phyloP scores from a whole-genome alignment of 2,329 filamentous ascomycete genomes.

The Dothistroma pini region DNA sequence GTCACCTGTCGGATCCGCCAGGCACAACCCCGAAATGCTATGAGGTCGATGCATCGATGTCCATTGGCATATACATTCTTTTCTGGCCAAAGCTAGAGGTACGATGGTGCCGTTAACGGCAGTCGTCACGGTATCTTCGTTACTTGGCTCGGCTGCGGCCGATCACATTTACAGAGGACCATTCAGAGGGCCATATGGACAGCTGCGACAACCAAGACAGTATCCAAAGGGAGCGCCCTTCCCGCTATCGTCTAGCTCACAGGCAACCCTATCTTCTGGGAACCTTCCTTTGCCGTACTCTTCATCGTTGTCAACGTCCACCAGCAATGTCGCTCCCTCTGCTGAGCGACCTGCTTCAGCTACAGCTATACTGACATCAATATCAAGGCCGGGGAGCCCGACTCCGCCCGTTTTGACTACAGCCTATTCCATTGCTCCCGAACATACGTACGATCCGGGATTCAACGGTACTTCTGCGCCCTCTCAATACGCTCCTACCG shows the following conservation, averaged over 20 bases:
- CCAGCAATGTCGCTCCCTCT: neutral
- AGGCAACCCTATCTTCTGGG: neutral
- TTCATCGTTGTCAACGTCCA: neutral
- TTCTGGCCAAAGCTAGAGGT: neutral
- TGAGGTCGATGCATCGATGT: conserved; percentile 2
- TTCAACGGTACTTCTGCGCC: neutral
- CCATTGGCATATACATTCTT: neutral
- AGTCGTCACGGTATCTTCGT: neutral
- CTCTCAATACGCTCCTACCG: neutral
- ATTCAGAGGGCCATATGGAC: conserved; percentile 1
- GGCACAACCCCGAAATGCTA: neutral
- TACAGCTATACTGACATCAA: neutral
- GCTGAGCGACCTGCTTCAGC: neutral
- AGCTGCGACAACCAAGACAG: conserved; percentile 4
- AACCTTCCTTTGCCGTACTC: neutral
- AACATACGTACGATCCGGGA: neutral
- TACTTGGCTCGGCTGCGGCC: neutral
- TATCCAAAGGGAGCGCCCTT: conserved; percentile 3
- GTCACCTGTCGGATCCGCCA: too few relatives aligned
- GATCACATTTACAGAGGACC: neutral
- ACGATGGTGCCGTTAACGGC: neutral
- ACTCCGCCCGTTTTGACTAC: neutral
- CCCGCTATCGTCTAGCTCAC: conserved; percentile 1
- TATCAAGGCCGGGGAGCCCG: neutral
- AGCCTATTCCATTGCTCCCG: neutral